These are phyloP conservation scores for Mucor ambiguus DNA, from an alignment of 371 early-diverging fungal genomes.

Conservation along the genomic window DNA sequence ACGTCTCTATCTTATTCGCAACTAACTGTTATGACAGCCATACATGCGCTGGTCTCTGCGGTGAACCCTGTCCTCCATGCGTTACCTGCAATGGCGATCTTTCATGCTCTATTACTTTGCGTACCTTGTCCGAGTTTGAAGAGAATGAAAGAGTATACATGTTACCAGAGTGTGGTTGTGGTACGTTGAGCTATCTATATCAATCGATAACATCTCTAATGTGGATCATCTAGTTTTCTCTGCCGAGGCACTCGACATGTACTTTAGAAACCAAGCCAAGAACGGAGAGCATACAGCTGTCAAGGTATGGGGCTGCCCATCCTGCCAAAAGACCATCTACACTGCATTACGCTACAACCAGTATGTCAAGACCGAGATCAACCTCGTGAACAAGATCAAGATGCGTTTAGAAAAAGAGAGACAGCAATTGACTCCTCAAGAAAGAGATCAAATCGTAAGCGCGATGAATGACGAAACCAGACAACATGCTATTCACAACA, in stretches of 20 bases:
- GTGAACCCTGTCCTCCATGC: conserved; percentile 54
- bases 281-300: conserved; percentile 50
- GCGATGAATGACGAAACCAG: conserved; percentile 52
- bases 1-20: no score
- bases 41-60: conserved; percentile 49
- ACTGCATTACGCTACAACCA: conserved; percentile 45
- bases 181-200: conserved; percentile 23
- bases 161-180: conserved; percentile 55
- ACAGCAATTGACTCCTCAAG: conserved; percentile 30
- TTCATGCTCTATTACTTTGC: conserved; percentile 42
- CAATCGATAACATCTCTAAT: not conserved
- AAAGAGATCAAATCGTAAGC: conserved; percentile 37
- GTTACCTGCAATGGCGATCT: conserved; percentile 27
- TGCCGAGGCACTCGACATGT: conserved; percentile 42
- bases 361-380: conserved; percentile 47
- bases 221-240: conserved; percentile 34
- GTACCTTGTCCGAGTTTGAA: conserved; percentile 41
- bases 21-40: conserved; percentile 28
- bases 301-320: conserved; percentile 54
- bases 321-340: conserved; percentile 43
- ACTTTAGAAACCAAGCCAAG: conserved; percentile 41
- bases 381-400: conserved; percentile 48
- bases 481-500: conserved; percentile 26
- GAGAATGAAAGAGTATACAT: conserved; percentile 35
- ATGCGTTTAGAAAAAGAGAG: conserved; percentile 29